These are phyloP conservation scores for Colletotrichum spaethianum DNA, from an alignment of 2,329 filamentous ascomycete genomes.

Conservation along the genomic window DNA sequence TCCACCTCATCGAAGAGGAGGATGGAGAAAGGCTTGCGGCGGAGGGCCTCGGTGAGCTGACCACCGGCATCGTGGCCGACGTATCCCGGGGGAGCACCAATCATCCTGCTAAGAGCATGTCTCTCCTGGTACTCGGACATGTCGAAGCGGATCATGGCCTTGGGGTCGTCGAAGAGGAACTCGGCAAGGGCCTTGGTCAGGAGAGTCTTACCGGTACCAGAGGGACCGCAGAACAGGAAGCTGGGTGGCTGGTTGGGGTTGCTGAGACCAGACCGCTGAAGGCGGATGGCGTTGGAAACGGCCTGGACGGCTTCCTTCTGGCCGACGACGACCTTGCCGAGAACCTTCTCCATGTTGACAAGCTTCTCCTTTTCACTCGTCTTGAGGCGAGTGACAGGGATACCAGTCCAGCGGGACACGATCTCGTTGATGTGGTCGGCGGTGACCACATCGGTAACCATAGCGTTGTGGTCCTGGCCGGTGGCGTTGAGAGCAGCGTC, in stretches of 20 bases:
- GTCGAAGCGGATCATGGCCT: conserved; percentile 98
- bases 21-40: conserved; percentile 96
- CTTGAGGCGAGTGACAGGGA: conserved; percentile 93
- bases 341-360: conserved; percentile 93
- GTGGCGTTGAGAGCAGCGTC: conserved; percentile 77
- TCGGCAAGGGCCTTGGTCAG: conserved; percentile 97
- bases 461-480: conserved; percentile 73
- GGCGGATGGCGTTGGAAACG: conserved; percentile 94
- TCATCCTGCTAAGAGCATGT: conserved; percentile 96
- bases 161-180: conserved; percentile 97
- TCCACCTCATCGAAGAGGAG: conserved; percentile 98
- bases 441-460: conserved; percentile 94
- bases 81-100: conserved; percentile 96
- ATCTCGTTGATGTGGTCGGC: conserved; percentile 99
- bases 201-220: conserved; percentile 97
- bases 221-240: conserved; percentile 99
- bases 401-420: conserved; percentile 97
- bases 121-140: conserved; percentile 99
- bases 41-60: conserved; percentile 94
- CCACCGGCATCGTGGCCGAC: conserved; percentile 97
- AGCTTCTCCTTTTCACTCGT: conserved; percentile 98
- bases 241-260: conserved; percentile 98
- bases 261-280: conserved; percentile 92
- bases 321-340: conserved; percentile 88
- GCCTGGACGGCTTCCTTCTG: conserved; percentile 94